Base-by-base conservation (phyloP, 1,284 basidiomycete species). In the Malassezia arunalokei region DNA sequence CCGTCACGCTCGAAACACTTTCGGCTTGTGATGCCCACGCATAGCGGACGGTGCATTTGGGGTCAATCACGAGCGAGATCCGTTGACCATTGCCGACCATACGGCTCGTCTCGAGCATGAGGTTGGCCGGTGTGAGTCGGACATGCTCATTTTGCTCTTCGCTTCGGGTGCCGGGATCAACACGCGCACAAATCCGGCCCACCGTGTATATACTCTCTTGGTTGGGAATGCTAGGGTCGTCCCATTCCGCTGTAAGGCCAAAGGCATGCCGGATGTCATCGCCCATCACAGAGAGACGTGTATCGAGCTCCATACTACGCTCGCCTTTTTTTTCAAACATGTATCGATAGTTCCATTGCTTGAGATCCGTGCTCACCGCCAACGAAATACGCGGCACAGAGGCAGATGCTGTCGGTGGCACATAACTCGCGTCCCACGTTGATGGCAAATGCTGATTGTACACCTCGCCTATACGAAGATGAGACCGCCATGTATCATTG, bases 301-400 rank as follows among this genome's bases (percentile, higher is more conserved):
- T 63, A 44, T 71, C 68, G 17, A 71, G 56, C 8, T 58, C 59
- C 14, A 60, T 57, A 8, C 58, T 59, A 7, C 65, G 57, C 42
- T 70, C 65, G 24, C 59, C 67, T 37, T 68, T 68, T 27, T 65
- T 65, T 32, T 71, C 67, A 47, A 70, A 72, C 68, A 70, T 70
- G 55, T 72, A 72, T 3, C 69, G 59, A 47, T 70, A 70, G 33
- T 63, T 62, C 67, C 66, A 72, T 14, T 59, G 59, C 31, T 60
- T 64, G 3, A 65, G 58, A 38, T 70, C 61, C 12, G 60, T 68
- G 32, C 65, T 64, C 51, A 66, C 66, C 9, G 66, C 66, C 32
- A 72, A 56, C 28, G 62, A 50, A 24, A 69, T 65, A 37, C 68
- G 62, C 17, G 51, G 54, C 27, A 39, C 41, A 2, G 27, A 17